Evolutionary conservation across 2,329 filamentous ascomycete genomes (phyloP), one percentile per base, ranked within the genome.

Genomic region (Pseudopithomyces maydicus): DNA sequence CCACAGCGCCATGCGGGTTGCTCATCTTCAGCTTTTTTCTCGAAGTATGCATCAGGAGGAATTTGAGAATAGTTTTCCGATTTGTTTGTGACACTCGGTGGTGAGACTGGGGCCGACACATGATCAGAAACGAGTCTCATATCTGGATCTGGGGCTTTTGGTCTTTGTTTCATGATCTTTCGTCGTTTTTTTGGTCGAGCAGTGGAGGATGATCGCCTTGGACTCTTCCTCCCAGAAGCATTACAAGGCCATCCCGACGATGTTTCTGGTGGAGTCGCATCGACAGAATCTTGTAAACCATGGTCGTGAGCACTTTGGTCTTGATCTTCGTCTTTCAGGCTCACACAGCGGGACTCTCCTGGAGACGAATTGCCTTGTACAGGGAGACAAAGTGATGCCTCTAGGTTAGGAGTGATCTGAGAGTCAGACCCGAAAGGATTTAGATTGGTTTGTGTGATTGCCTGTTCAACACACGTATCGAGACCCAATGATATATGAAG

Each of bases 1-100:
- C 64, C 62, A 52, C 70, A 72, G 35, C 63, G 65, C 70, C 70
- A 72, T 8, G 51, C 70, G 3, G 32, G 54, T 36, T 66, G 56
- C 38, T 71, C 68, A 1, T 58, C 54, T 0, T 45, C 26, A 2
- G 33, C 42, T 15, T 32, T 50, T n/a, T 50, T 49, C 38, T 64
- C 52, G 19, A 69, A 67, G 41, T 68, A 71, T 2, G 68, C 68
- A 12, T 49, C n/a, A 0, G 58, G 50, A 1, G 70, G 70, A 14
- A 71, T 55, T 0, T 38, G 23, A 33, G 71, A 66, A 47, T 67
- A 54, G 1, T 17, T 15, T 29, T 66, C 67, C 1, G 68, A 59
- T 6, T 58, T 68, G 22, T 12, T 61, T 0, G 67, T 67, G 1
- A 57, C 54, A 45, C 63, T 64, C 3, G 57, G 58, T 46, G 15